Base-by-base conservation (phyloP, 2,329 filamentous ascomycete species). In the Aspergillus spinulosporus region DNA sequence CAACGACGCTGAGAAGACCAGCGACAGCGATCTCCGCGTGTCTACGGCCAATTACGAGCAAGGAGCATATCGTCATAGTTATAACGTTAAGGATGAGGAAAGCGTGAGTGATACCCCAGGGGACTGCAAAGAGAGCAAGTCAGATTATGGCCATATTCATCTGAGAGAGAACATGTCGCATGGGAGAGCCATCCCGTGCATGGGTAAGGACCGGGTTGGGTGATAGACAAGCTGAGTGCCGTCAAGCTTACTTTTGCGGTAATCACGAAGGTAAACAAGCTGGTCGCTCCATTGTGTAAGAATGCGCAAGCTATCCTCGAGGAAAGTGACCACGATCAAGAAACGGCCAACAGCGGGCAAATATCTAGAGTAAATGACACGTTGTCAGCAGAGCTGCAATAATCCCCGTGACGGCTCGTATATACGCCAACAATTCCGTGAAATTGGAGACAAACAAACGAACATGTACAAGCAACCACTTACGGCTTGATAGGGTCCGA, bases 281-380 rank as follows among this genome's bases (percentile, higher is more conserved):
- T 99, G 94, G 74, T 97, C 94, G 72, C 74, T 86, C 92, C 94
- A 99, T 86, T 99, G 94, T 65, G 94, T 99, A 67, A 97, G 81
- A 76, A 99, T 99, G 73, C 94, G 86, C 61, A 99, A 81, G 49
- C 92, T 91, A 80, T 99, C 94, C 77, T 99, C 94, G 66, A 99
- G 82, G 79, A 99, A 99, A 60, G 94, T 99, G 52, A 97, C 94
- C 55, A 99, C 94, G 67, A 99, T 99, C 65, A 99, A 78, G 77
- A 97, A 97, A 65, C 94, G 90, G 64, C 94, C 94, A 79, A 99
- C 93, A 63, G 90, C 91, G 57, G 94, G 94, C 44, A 99, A 84
- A 73, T 96, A 95, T 61, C 92, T 96, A 72, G 69, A 64, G 61
- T 68, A 64, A 66, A 59, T 63, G 64, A 64, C 64, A 63, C 60